Evolutionary conservation across 345 rosid species (phyloP), one percentile per base, ranked within the genome.

Genomic region (Ceriops tagal): DNA sequence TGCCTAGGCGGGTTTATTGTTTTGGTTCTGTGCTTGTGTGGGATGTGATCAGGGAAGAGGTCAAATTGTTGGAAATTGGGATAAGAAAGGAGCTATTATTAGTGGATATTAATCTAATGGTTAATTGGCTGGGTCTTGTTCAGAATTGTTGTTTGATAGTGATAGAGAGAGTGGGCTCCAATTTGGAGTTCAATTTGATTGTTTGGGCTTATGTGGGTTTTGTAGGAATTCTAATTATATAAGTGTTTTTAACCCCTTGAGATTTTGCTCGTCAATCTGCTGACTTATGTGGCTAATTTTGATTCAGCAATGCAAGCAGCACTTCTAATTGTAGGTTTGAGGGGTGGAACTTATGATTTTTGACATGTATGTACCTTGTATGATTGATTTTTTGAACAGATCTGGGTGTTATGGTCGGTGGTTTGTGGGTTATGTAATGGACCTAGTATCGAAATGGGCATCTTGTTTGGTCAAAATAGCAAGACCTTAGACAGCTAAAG

Each of bases 51-150:
- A 15, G 37, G 58, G 30, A 9, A 16, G 73, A 67, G 13, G 20
- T 65, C n/a, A 11, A 68, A 61, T 70, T 75, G 21, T 11, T 46
- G 62, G 13, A 49, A 66, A 26, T 66, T 57, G 64, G 15, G 30
- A 58, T 53, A 26, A 10, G 61, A 60, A n/a, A 5, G 61, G 46
- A 37, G 58, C 13, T 19, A 13, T 71, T 60, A 31, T 28, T 15
- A 16, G 61, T 34, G 22, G 13, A 26, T 59, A 13, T 47, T 70
- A 30, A 66, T 49, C 31, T 53, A 51, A 67, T 43, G 68, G 55
- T 66, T 68, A 28, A 31, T 11, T 58, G 28, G 64, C 16, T 30
- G 43, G 37, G 11, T 72, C 37, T 43, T 34, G 66, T 58, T 67
- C 53, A 49, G 62, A 37, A 34, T 51, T 53, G 68, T 30, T 11